Evolutionary conservation across 2,329 filamentous ascomycete species (phyloP).

Genomic region (Davidsoniella eucalypti): DNA sequence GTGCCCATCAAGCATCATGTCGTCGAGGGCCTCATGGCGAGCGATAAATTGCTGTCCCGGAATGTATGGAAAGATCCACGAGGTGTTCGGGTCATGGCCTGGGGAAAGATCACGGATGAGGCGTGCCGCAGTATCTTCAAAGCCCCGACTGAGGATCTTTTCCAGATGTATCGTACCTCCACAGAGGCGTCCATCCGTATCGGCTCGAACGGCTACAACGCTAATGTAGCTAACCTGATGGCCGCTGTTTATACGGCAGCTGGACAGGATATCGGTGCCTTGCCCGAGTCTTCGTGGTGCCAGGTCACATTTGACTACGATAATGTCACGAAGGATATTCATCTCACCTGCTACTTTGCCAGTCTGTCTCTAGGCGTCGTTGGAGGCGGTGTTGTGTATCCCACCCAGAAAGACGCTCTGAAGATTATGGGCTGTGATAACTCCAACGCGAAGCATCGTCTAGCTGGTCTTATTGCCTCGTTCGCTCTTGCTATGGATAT

Average conservation of each 20-base stretch:
- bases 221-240: constrained; percentile 2
- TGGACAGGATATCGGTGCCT: constrained; percentile 4
- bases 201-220: not conserved
- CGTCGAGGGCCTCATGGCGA: not conserved
- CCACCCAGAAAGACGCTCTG: not conserved
- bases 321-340: not conserved
- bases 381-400: not conserved
- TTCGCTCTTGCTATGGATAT: constrained; percentile 5
- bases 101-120: constrained; percentile 4
- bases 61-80: not conserved
- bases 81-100: constrained; percentile 5
- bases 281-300: constrained; percentile 1
- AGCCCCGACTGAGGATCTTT: not conserved
- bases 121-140: not conserved
- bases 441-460: not conserved
- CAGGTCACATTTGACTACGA: not conserved
- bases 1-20: not conserved
- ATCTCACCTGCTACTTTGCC: not conserved
- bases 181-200: not conserved
- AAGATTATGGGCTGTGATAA: constrained; percentile 8
- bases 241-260: constrained; percentile 1
- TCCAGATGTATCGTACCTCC: not conserved
- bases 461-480: constrained; percentile 2
- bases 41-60: not conserved
- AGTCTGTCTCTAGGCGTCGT: not conserved